phyloP scores from a whole-genome alignment of 1,284 basidiomycete species.

The Schizophyllum amplum region DNA sequence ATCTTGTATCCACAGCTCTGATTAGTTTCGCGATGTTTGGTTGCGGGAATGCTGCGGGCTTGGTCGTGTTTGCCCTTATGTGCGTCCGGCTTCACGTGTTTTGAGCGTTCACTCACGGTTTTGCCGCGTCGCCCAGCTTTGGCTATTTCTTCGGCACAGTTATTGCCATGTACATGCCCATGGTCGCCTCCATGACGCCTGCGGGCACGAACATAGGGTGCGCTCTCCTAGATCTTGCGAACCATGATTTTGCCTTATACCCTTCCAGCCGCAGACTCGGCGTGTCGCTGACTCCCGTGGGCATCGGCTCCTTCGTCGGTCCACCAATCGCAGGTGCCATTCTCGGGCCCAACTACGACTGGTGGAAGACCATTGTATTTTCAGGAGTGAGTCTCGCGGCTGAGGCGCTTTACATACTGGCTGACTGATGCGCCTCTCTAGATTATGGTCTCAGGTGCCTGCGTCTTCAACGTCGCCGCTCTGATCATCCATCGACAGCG shows the following conservation, averaged over 20 bases:
- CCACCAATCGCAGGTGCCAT: conserved; percentile 8
- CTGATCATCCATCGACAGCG: neutral
- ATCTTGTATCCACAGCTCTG: conserved; percentile 9
- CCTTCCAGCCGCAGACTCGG: conserved; percentile 5
- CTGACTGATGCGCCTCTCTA: neutral
- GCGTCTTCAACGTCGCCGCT: neutral
- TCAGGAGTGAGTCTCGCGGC: conserved; percentile 4
- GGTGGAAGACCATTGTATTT: conserved; percentile 8
- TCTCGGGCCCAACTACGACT: conserved; percentile 3
- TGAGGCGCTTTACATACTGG: neutral
- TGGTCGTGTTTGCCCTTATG: conserved; percentile 19
- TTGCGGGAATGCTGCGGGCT: conserved; percentile 14
- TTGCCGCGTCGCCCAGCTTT: conserved; percentile 6
- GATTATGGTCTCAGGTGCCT: neutral
- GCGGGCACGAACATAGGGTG: conserved; percentile 13
- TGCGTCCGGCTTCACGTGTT: conserved; percentile 3
- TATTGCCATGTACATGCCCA: conserved; percentile 12
- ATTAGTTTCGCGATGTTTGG: conserved; percentile 19
- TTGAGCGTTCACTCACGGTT: neutral
- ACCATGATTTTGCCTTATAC: neutral
- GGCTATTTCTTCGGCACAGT: conserved; percentile 19
- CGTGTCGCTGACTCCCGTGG: conserved; percentile 6
- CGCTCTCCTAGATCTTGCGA: too few species aligned
- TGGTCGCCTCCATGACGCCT: conserved; percentile 10
- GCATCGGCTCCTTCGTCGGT: conserved; percentile 5